Percentiles rank a stretch among this genome's conserved stretches.
These are phyloP conservation scores for Diplodia sapinea DNA, from an alignment of 2,329 filamentous ascomycete species.

Conservation along the genomic window DNA sequence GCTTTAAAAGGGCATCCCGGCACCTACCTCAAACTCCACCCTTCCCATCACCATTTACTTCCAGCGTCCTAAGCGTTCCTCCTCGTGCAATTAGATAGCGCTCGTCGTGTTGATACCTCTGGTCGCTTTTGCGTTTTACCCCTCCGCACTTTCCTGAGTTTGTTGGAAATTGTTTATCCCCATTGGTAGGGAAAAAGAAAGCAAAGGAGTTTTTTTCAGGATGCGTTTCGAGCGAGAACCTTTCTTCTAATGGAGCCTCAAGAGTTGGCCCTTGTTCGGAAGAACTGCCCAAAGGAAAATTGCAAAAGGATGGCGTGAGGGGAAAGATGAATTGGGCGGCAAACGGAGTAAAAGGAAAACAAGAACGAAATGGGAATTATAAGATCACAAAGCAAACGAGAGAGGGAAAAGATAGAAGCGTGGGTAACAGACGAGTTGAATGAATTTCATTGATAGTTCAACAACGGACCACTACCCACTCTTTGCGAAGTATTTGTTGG, in stretches of 20 bases:
- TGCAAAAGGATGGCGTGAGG: background rate
- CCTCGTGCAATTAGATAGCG: background rate
- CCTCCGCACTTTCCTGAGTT: background rate
- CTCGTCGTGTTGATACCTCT: slow-evolving; percentile 12
- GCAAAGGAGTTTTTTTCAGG: background rate
- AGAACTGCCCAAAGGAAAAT: background rate
- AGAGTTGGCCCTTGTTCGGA: background rate
- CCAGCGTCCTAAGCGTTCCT: background rate
- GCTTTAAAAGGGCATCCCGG: background rate
- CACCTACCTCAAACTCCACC: background rate
- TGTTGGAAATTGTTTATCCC: background rate
- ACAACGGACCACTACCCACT: background rate
- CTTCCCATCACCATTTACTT: background rate
- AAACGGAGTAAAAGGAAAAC: background rate
- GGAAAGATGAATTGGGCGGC: background rate
- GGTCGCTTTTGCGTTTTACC: background rate
- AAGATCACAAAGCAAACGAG: background rate
- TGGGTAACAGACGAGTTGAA: background rate
- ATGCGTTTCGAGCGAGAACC: background rate
- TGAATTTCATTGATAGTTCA: slow-evolving; percentile 4
- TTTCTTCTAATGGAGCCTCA: background rate
- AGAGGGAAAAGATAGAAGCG: background rate
- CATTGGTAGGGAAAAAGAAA: background rate
- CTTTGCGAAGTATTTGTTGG: background rate
- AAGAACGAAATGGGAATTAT: no score